Conservation (phyloP, 345 rosid genomes). For the Kandelia obovata region DNA sequence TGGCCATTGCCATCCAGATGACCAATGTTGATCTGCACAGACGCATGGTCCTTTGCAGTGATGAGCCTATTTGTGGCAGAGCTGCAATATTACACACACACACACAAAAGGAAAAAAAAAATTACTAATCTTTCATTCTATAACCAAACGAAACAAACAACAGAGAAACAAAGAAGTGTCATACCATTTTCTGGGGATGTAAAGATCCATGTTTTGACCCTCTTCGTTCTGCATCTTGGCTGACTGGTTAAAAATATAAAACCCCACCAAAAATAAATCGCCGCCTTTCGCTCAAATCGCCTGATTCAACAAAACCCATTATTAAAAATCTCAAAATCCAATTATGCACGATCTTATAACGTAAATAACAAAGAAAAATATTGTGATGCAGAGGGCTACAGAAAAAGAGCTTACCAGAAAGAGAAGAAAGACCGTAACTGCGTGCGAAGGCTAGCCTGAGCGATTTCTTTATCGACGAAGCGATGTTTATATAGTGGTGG, state of each 20-base stretch:
- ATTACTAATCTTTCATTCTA: background rate
- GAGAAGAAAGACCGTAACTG: too few relatives aligned
- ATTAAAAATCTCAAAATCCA: too few relatives aligned
- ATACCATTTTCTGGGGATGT: conserved; percentile 87
- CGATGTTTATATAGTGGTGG: too few relatives aligned
- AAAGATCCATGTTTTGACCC: conserved; percentile 70
- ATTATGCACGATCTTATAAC: too few relatives aligned
- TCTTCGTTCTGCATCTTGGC: conserved; percentile 88
- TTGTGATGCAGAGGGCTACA: too few relatives aligned
- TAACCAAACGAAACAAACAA: background rate
- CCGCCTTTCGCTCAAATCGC: background rate
- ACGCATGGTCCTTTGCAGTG: conserved; percentile 63
- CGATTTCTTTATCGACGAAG: too few relatives aligned
- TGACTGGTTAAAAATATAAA: background rate
- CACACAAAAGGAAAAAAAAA: background rate
- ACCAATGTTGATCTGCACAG: conserved; percentile 58
- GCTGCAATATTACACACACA: conserved; percentile 23
- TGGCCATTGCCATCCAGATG: conserved; percentile 52
- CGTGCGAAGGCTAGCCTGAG: too few relatives aligned
- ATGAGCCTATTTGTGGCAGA: conserved; percentile 64
- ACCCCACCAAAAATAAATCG: background rate
- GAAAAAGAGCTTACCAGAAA: too few relatives aligned
- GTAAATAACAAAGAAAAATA: too few relatives aligned
- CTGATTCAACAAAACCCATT: background rate
- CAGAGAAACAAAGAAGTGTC: background rate